Conservation (phyloP, 768 basidiomycete genomes). For the Tricholomella constricta region DNA sequence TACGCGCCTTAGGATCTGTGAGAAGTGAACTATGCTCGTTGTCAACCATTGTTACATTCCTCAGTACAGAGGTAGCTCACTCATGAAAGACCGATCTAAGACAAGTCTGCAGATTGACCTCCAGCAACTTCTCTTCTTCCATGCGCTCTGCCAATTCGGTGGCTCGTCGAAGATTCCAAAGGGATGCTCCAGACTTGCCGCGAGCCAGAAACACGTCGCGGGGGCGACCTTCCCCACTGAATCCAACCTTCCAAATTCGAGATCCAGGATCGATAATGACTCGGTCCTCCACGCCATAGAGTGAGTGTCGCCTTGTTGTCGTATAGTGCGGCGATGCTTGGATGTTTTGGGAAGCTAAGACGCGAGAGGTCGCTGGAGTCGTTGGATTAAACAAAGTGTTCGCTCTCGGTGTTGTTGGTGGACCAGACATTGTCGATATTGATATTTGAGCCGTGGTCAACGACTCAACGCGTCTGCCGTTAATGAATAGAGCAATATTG, state of each 20-base stretch:
- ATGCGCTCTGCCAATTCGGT: constrained; percentile 54
- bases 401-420: constrained; percentile 43
- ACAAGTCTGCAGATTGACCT: constrained; percentile 65
- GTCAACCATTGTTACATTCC: not conserved
- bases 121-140: constrained; percentile 76
- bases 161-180: constrained; percentile 67
- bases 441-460: not conserved
- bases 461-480: not conserved
- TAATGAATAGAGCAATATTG: not conserved
- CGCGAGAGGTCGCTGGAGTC: constrained; percentile 60
- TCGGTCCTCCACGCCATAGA: constrained; percentile 96
- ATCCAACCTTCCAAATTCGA: constrained; percentile 94
- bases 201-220: constrained; percentile 80
- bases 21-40: constrained; percentile 70
- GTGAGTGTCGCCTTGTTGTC: constrained; percentile 84
- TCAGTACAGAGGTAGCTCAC: constrained; percentile 47
- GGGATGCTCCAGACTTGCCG: constrained; percentile 37
- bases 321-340: constrained; percentile 83
- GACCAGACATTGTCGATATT: constrained; percentile 30
- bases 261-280: constrained; percentile 95
- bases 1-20: constrained; percentile 93
- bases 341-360: constrained; percentile 46
- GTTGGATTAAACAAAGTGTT: constrained; percentile 40
- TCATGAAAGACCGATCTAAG: constrained; percentile 82
- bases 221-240: constrained; percentile 93